phyloP scores from a whole-genome alignment of 257 asterid genomes.

The Misopates orontium region DNA sequence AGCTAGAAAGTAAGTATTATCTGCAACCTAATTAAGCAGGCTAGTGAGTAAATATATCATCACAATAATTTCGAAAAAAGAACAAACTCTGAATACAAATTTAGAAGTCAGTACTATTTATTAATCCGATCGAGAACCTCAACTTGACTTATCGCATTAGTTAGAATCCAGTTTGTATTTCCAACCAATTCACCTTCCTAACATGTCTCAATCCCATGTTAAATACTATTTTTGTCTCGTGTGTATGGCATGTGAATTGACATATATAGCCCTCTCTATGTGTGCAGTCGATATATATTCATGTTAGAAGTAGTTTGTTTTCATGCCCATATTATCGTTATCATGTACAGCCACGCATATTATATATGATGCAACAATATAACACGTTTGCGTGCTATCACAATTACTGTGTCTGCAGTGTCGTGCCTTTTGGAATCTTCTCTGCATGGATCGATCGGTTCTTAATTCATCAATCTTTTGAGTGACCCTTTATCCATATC shows the following conservation, averaged over 20 bases:
- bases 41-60: too few species aligned
- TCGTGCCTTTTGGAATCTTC: slow-evolving; percentile 47
- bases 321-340: slow-evolving; percentile 34
- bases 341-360: slow-evolving; percentile 31
- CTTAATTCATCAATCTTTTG: slow-evolving; percentile 20
- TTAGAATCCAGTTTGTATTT: too few species aligned
- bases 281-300: slow-evolving; percentile 38
- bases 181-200: too few species aligned
- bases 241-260: neutral
- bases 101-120: too few species aligned
- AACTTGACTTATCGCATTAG: too few species aligned
- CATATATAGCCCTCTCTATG: slow-evolving; percentile 5
- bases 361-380: slow-evolving; percentile 31
- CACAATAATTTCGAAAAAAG: too few species aligned
- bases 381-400: slow-evolving; percentile 53
- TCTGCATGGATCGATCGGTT: slow-evolving; percentile 31
- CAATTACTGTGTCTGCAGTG: slow-evolving; percentile 35
- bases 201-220: too few species aligned
- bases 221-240: too few species aligned
- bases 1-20: too few species aligned
- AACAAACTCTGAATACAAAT: too few species aligned
- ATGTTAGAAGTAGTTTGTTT: slow-evolving; percentile 25
- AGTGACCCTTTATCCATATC: neutral
- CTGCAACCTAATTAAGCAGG: too few species aligned
- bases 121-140: too few species aligned